Conservation (phyloP, 2,329 filamentous ascomycete species). For the Pyrenophora graminea region DNA sequence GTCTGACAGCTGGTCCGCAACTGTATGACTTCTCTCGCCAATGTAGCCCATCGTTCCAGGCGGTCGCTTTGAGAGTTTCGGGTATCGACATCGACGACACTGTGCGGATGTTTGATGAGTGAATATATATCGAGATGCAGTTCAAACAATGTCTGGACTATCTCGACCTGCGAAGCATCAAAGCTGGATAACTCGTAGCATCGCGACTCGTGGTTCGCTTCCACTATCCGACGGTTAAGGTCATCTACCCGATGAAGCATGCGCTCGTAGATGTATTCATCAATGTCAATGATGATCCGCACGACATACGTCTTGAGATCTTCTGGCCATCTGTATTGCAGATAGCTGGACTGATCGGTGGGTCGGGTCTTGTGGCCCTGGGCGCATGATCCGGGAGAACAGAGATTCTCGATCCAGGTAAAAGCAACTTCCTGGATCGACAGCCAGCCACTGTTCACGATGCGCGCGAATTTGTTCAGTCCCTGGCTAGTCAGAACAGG, state of each 20-base stretch:
- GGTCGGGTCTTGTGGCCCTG: conserved; percentile 10
- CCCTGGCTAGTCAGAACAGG: conserved; percentile 48
- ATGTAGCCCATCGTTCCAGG: conserved; percentile 62
- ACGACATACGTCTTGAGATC: conserved; percentile 60
- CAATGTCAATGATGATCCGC: conserved; percentile 57
- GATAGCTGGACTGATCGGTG: conserved; percentile 54
- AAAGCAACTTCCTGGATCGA: conserved; percentile 58
- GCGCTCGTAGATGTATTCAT: conserved; percentile 56
- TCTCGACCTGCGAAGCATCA: conserved; percentile 52
- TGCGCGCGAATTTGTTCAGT: conserved; percentile 48
- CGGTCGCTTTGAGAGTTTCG: conserved; percentile 61
- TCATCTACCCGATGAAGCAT: conserved; percentile 42
- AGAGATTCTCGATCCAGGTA: conserved; percentile 57
- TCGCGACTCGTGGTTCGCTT: conserved; percentile 18
- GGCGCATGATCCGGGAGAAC: conserved; percentile 48
- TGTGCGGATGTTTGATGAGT: conserved; percentile 64
- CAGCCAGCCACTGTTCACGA: conserved; percentile 54
- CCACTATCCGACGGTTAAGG: conserved; percentile 36
- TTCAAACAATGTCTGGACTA: conserved; percentile 66
- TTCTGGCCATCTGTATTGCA: conserved; percentile 59
- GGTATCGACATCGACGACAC: conserved; percentile 58
- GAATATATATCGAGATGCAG: conserved; percentile 69
- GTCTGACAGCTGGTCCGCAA: conserved; percentile 34
- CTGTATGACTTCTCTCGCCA: conserved; percentile 61
- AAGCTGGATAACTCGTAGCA: conserved; percentile 29